Evolutionary conservation across 768 basidiomycete species (phyloP).

Genomic region (Hericium coralloides): DNA sequence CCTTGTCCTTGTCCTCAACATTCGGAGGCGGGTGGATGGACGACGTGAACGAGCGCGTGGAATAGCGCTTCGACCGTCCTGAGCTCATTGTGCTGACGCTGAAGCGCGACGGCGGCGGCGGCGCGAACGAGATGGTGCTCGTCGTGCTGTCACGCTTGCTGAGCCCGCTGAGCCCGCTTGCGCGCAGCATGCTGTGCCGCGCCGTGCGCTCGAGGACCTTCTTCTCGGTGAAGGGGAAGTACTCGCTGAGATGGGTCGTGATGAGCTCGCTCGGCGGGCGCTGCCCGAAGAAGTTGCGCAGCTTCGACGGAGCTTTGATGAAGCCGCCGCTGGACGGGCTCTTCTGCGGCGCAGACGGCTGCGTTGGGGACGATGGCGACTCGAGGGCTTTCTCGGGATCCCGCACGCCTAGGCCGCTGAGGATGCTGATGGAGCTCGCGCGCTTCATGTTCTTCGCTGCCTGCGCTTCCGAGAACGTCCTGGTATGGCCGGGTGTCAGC

Average conservation of each 20-base stretch:
- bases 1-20: slow-evolving; percentile 13
- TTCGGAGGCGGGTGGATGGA: slow-evolving; percentile 26
- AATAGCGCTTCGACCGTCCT: slow-evolving; percentile 25
- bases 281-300: slow-evolving; percentile 96
- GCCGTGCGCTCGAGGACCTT: slow-evolving; percentile 84
- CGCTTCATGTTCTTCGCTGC: slow-evolving; percentile 62
- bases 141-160: slow-evolving; percentile 40
- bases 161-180: slow-evolving; percentile 34
- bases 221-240: slow-evolving; percentile 91
- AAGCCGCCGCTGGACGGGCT: slow-evolving; percentile 7
- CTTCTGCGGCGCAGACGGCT: slow-evolving; percentile 28
- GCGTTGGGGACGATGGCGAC: slow-evolving; percentile 40
- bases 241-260: slow-evolving; percentile 87
- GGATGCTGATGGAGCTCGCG: slow-evolving; percentile 89
- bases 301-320: slow-evolving; percentile 50
- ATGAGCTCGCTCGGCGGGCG: slow-evolving; percentile 97
- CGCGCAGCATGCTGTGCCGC: slow-evolving; percentile 79
- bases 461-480: not conserved
- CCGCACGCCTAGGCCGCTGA: slow-evolving; percentile 88
- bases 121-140: slow-evolving; percentile 37
- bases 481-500: not conserved
- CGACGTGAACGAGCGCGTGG: slow-evolving; percentile 38
- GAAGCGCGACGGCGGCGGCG: slow-evolving; percentile 44
- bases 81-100: slow-evolving; percentile 50
- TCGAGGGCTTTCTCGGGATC: slow-evolving; percentile 63